Percentiles rank a stretch among this genome's conserved stretches.
phyloP scores from a whole-genome alignment of 176 grass and related monocot species.

The Eleusine indica region DNA sequence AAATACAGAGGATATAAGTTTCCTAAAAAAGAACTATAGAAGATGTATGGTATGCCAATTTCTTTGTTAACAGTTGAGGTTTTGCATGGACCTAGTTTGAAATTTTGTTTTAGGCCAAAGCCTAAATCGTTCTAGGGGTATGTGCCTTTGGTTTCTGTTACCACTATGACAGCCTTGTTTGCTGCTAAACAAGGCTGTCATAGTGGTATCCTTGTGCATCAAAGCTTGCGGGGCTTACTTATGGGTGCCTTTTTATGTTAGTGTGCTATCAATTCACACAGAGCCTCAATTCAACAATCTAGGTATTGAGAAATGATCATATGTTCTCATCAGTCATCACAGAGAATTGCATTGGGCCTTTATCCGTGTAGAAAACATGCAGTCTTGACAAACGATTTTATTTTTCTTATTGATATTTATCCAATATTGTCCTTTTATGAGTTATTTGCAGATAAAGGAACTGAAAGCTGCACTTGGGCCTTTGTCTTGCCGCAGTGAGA shows the following conservation, averaged over 20 bases:
- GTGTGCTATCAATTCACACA: background rate
- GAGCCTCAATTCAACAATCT: background rate
- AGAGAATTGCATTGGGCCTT: background rate
- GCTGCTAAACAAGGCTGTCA: background rate
- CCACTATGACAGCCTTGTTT: background rate
- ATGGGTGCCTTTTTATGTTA: background rate
- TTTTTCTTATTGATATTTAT: background rate
- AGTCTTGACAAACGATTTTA: slow-evolving; percentile 2
- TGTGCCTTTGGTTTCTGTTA: background rate
- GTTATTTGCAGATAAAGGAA: slow-evolving; percentile 57
- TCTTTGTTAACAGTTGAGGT: background rate
- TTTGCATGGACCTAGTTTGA: background rate
- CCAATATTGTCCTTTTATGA: background rate
- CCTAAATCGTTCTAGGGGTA: background rate
- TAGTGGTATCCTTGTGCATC: background rate
- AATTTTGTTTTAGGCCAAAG: background rate
- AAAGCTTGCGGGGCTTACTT: background rate
- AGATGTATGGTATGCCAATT: no score
- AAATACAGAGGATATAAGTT: background rate
- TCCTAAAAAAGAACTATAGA: no score
- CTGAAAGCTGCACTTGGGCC: slow-evolving; percentile 67
- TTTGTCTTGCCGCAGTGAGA: slow-evolving; percentile 44
- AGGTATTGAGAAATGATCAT: no score
- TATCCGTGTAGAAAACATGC: slow-evolving; percentile 6
- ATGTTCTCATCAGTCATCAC: background rate